Base-by-base conservation (phyloP, 108 stramenopile species). In the Pinguiococcus pyrenoidosus region DNA sequence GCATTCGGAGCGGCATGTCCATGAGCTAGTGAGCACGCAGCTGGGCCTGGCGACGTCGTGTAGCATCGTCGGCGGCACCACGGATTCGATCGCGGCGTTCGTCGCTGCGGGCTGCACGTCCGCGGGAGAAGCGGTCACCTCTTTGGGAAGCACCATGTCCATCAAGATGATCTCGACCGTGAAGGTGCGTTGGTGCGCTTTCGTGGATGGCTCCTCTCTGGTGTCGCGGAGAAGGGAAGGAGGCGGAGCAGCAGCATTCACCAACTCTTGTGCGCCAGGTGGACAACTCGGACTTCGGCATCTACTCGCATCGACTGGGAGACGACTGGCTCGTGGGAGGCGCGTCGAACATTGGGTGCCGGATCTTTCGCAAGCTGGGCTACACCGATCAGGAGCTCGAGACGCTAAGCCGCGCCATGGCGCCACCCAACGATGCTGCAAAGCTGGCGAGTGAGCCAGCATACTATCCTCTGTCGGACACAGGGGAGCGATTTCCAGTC, bases 11-110 rank as follows among this genome's bases (percentile, higher is more conserved):
- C 41, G 9, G 41, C 21, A 8, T 23, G 7, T 10, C 8, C 10
- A 43, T 8, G 10, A 43, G 41, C 21, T 10, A 43, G 9, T 9
- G 13, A 23, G 20, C 34, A 35, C 13, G 34, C 12, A 35, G 12
- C 13, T 13, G 12, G 12, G 34, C 12, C 34, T 90, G 8, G 54
- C 78, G 12, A 24, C 40, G 30, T 37, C 54, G 26, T 68, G 75
- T 12, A 50, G 75, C 2, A 42, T 92, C 34, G 84, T 85, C 13
- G 89, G 83, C 38, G 87, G 87, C 14, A 92, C 89, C 6, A 88
- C 86, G 9, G 86, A 88, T 61, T 82, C 80, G 53, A 87, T 87
- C 58, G 87, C 89, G 8, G 85, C 87, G 9, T 92, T 92, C 50
- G 69, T 87, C 48, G 89, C 89, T 2, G 41, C 60, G 8, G 30